Evolutionary conservation across 805 yeast species (phyloP), one percentile per base, ranked within the genome.

Genomic region (Ogataea sp.): DNA sequence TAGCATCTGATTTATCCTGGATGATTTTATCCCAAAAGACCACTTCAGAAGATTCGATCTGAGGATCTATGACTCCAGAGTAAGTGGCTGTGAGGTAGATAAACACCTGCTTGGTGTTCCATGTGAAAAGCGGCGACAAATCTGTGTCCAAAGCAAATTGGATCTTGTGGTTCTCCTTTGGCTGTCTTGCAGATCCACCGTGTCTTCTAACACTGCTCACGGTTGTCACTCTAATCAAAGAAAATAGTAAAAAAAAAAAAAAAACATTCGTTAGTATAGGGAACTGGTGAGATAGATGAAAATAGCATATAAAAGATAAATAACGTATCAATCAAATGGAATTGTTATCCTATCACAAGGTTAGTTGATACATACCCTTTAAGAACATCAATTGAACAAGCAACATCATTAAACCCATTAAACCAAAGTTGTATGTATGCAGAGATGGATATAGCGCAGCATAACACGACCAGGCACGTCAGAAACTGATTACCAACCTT

Each of bases 41-140:
- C 29, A 89, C 84, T 59, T 80, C 83, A 2, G 43, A 62, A 50
- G 42, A 62, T 56, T 43, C 54, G 36, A 40, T 59, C 13, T 28
- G 42, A 20, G 45, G 47, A 44, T 31, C 45, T 43, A 42, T 61
- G 50, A 37, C 53, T 11, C 77, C 78, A 15, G 68, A 65, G 51
- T 89, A 89, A 53, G 86, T 90, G 2, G 94, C 95, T 3, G 94
- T 84, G 45, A 93, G 67, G 53, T 90, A 93, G 5, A 82, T 84
- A 53, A 93, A 90, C n/a, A 90, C 78, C 61, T 90, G 97, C 56
- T 90, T 90, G 11, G 98, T 93, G 62, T 90, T 93, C 96, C 97
- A 90, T 60, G 83, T 88, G 72, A 89, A 89, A 38, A 93, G 68
- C 2, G 86, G 80, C 2, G 84, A 56, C 44, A 90, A 67, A 59